phyloP scores from a whole-genome alignment of 2,329 filamentous ascomycete species.

The Penicillium sp. region DNA sequence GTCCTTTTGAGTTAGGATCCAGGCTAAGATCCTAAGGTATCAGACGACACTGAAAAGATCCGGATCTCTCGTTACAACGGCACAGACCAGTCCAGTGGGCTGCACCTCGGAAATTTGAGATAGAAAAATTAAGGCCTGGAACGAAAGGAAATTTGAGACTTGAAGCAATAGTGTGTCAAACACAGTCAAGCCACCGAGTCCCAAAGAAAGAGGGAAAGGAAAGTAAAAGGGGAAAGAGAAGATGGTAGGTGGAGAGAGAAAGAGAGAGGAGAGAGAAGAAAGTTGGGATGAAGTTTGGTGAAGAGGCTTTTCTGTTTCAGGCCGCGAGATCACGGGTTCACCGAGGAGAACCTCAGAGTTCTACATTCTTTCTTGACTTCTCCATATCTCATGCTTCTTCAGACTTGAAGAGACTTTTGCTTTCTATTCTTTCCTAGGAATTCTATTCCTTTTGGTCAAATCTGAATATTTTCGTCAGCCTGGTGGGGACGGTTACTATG shows the following conservation, averaged over 20 bases:
- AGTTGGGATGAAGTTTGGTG: constrained; percentile 17
- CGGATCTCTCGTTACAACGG: constrained; percentile 31
- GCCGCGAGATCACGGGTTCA: constrained; percentile 26
- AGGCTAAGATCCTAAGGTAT: constrained; percentile 16
- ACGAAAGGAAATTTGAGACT: constrained; percentile 39
- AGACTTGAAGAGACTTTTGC: background rate
- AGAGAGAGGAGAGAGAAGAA: constrained; percentile 17
- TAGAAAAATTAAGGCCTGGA: constrained; percentile 21
- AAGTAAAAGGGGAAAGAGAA: constrained; percentile 18
- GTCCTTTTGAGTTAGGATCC: constrained; percentile 18
- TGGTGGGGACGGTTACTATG: constrained; percentile 23
- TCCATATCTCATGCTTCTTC: background rate
- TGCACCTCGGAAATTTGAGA: constrained; percentile 36
- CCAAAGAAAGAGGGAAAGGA: constrained; percentile 27
- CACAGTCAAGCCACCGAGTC: constrained; percentile 36
- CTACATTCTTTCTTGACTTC: constrained; percentile 14
- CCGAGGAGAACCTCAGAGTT: constrained; percentile 9
- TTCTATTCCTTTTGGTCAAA: background rate
- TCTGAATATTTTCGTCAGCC: constrained; percentile 6
- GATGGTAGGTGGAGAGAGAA: constrained; percentile 15
- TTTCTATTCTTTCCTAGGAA: background rate
- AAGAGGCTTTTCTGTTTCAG: constrained; percentile 26
- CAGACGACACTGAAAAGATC: constrained; percentile 25
- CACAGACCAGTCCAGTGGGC: constrained; percentile 48
- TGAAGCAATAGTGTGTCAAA: constrained; percentile 46